Evolutionary conservation across 2,329 filamentous ascomycete species (phyloP), one percentile per base, ranked within the genome.

Genomic region (Fonsecaea nubica): DNA sequence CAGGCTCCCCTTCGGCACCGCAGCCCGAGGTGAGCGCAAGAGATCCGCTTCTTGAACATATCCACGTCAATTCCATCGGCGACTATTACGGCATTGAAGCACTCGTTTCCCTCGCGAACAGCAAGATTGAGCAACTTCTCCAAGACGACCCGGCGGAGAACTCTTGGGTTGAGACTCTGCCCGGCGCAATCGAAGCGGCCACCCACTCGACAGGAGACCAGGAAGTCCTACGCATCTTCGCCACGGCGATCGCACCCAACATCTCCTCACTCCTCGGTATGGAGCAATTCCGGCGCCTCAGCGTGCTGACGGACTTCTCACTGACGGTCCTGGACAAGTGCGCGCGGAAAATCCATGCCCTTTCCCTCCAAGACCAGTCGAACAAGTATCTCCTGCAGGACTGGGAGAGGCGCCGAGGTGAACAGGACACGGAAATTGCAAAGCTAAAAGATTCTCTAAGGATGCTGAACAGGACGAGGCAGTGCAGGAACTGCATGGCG

Each of bases 121-220:
- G 18, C 9, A 55, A 55, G 52, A 55, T 63, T 48, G 21, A 53
- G 50, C 10, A 54, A 18, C 36, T 48, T 21, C 18, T 66, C 21
- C 42, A 21, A 7, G 10, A 4, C 7, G 6, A 21, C 21, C 6
- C n/a, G 0, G 10, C 21, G 4, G n/a, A 21, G 2, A 10, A 48
- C 8, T 21, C 42, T 21, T 21, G 42, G 42, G 7, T 48, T 21
- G 42, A 21, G 21, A 21, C n/a, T n/a, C 42, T 21, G 42, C 42
- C 42, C 42, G n/a, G 6, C n/a, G n/a, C n/a, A 21, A 48, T 21
- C 42, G 42, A 48, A 48, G n/a, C 42, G 12, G 42, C n/a, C 7
- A 7, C 10, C 6, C 42, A 21, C 5, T 48, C 42, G n/a, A 48
- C 42, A 9, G n/a, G 42, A 48, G 42, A 48, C 12, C n/a, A 48